Percentiles rank a stretch among this genome's conserved stretches.
Conservation (phyloP, 805 yeast species). For the Monosporozyma aquatica region DNA sequence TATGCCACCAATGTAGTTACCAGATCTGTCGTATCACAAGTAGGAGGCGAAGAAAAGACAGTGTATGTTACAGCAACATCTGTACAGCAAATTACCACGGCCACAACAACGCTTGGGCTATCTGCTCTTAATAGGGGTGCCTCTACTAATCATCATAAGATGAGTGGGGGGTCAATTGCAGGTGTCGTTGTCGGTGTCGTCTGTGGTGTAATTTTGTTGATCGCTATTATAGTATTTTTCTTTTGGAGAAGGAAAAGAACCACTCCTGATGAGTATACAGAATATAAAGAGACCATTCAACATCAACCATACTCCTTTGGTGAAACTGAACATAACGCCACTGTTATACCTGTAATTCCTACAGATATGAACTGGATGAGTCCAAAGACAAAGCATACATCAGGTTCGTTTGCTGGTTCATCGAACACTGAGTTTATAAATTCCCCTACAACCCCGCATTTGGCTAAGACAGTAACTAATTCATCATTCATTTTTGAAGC, state of each 20-base stretch:
- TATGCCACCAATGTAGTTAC: constrained; percentile 20
- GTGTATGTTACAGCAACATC: constrained; percentile 24
- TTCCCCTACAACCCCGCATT: neutral
- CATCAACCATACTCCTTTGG: constrained; percentile 32
- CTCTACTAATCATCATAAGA: constrained; percentile 3
- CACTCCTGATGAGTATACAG: constrained; percentile 29
- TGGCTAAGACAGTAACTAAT: neutral
- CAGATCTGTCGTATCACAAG: constrained; percentile 18
- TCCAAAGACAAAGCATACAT: constrained; percentile 1
- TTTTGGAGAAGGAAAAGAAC: constrained; percentile 31
- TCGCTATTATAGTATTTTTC: constrained; percentile 36
- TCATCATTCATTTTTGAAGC: constrained; percentile 6
- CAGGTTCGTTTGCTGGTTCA: constrained; percentile 1
- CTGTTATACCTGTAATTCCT: constrained; percentile 12
- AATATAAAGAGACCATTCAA: constrained; percentile 33
- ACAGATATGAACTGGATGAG: constrained; percentile 1
- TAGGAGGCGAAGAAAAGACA: constrained; percentile 15
- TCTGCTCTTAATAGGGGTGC: constrained; percentile 4
- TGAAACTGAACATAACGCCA: constrained; percentile 23
- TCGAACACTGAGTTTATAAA: neutral
- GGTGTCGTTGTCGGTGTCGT: constrained; percentile 52
- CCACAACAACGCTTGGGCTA: constrained; percentile 3
- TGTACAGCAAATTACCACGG: constrained; percentile 15
- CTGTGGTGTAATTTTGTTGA: constrained; percentile 33
- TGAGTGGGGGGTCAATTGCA: constrained; percentile 45